phyloP scores from a whole-genome alignment of 495 filamentous ascomycete species.

The Sporormia fimetaria region DNA sequence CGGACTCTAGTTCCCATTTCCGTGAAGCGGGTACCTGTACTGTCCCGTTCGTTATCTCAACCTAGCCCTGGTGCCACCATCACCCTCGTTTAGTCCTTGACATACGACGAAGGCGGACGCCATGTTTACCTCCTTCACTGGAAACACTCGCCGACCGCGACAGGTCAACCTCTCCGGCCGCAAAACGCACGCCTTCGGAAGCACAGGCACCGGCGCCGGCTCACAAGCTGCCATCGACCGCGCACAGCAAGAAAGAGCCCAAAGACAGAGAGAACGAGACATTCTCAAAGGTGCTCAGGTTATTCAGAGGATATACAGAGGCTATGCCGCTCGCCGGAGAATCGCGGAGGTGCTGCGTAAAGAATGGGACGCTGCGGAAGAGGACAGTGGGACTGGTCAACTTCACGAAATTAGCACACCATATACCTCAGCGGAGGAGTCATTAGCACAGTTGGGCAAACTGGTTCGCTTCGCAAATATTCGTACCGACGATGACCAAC shows the following conservation, averaged over 20 bases:
- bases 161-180: constrained; percentile 93
- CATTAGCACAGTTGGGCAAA: constrained; percentile 30
- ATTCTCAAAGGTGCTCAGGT: constrained; percentile 59
- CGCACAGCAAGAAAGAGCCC: constrained; percentile 71
- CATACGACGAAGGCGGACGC: too few species aligned
- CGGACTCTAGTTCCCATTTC: too few species aligned
- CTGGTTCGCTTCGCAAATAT: constrained; percentile 32
- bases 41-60: too few species aligned
- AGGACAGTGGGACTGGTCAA: background rate
- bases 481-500: constrained; percentile 25
- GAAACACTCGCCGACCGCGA: constrained; percentile 68
- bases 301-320: constrained; percentile 79
- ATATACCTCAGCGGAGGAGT: constrained; percentile 42
- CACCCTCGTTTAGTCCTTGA: too few species aligned
- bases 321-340: constrained; percentile 50
- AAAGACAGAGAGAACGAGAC: constrained; percentile 72
- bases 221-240: constrained; percentile 67
- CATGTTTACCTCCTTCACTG: constrained; percentile 90
- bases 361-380: constrained; percentile 50
- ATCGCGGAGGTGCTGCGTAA: constrained; percentile 48
- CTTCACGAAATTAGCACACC: constrained; percentile 8
- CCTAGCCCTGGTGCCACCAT: too few species aligned
- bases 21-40: too few species aligned
- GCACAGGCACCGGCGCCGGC: constrained; percentile 38
- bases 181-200: constrained; percentile 61